Evolutionary conservation across 441 rosid genomes (phyloP), one percentile per base, ranked within the genome.

Genomic region (Croton setiger): DNA sequence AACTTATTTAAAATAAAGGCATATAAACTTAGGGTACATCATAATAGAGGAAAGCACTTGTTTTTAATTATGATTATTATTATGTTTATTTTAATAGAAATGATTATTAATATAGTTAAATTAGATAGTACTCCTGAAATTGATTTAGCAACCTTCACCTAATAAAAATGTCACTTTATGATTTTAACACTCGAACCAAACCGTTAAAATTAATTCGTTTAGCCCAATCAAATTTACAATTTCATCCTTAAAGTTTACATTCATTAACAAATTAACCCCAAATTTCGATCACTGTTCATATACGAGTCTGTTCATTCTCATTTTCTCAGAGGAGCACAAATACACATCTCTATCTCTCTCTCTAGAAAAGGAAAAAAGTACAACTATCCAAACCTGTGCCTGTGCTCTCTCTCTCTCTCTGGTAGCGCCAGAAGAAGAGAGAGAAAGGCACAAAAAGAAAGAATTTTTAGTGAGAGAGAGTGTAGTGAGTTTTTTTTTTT

Each of bases 361-460:
- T 61, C 67, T n/a, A 9, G 7, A 5, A 45, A 63, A 44, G 21
- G 43, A 13, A 45, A 59, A 76, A 53, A 35, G 73, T 7, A 31
- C 49, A 37, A 35, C 36, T 44, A 41, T 0, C 54, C 59, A 45
- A 62, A 33, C 43, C 48, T 41, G 31, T 23, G 20, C 23, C 49
- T 9, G 31, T 27, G 31, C 31, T 27, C 31, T 27, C 2, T 49
- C 53, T 57, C 52, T 60, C 39, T 35, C 66, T 53, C 64, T 45
- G 64, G 43, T 9, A 39, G 31, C 1, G 2, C 31, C 2, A 27
- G 31, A 27, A 27, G 31, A 27, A 27, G 72, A 70, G 54, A 74
- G 75, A 74, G 43, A 70, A 4, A 67, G 41, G 36, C 31, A 52
- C n/a, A 41, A 43, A 58, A 55, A n/a, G 41, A 15, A 10, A 7